A percentile compares a stretch with the other conserved stretches of the same genome.
Conservation (phyloP, 2,329 filamentous ascomycete genomes). For the Sarocladium kiliense region DNA sequence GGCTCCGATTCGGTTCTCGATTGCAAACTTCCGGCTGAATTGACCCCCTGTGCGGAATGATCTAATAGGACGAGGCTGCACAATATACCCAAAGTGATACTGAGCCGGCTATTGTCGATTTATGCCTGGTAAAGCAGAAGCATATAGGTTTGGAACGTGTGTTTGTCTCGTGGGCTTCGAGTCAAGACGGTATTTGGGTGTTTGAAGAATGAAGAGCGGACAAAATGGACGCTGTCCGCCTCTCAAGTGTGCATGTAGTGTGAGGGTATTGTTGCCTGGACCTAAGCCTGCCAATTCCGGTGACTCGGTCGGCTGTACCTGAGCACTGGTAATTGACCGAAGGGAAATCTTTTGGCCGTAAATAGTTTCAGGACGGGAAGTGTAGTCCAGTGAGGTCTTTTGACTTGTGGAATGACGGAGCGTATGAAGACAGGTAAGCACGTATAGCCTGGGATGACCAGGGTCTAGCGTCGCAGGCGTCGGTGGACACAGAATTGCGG, state of each 20-base stretch:
- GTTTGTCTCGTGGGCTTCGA: not conserved
- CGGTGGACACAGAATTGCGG: not conserved
- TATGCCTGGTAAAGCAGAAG: not conserved
- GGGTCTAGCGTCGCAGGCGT: not conserved
- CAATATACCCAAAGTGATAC: not conserved
- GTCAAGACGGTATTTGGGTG: not conserved
- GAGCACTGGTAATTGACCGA: not conserved
- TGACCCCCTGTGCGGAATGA: not conserved
- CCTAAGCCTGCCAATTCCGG: not conserved
- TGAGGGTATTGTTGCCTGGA: not conserved
- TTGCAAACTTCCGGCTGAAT: slow-evolving; percentile 5
- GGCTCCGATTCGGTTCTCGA: slow-evolving; percentile 7
- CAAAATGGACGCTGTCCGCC: too few relatives aligned
- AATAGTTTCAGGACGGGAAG: not conserved
- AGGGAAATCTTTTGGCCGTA: slow-evolving; percentile 4
- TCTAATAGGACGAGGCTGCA: slow-evolving; percentile 3
- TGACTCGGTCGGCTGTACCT: not conserved
- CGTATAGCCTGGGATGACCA: not conserved
- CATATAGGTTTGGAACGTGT: not conserved
- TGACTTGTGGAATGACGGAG: not conserved
- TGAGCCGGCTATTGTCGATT: slow-evolving; percentile 1
- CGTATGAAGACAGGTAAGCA: not conserved
- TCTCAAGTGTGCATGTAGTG: too few relatives aligned
- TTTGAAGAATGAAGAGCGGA: too few relatives aligned
- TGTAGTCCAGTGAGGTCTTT: not conserved